Percentiles rank a stretch among this genome's conserved stretches.
phyloP scores from a whole-genome alignment of 257 asterid genomes.

The Nicotiana tomentosiformis region DNA sequence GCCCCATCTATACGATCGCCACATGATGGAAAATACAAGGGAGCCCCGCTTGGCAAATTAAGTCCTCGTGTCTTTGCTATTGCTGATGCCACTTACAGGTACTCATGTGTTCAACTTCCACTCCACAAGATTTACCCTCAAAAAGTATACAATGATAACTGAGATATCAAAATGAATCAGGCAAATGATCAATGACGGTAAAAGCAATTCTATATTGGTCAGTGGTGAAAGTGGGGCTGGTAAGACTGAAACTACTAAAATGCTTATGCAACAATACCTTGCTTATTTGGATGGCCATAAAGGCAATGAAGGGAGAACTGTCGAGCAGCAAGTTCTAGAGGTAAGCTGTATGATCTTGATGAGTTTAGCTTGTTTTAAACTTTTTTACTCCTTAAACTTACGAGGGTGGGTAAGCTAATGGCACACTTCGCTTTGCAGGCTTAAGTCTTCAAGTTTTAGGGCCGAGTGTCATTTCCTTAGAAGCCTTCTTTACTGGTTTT shows the following conservation, averaged over 20 bases:
- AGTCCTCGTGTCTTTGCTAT: constrained; percentile 25
- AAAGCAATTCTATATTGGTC: constrained; percentile 21
- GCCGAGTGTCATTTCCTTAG: not conserved
- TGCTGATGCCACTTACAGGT: constrained; percentile 24
- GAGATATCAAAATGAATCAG: not conserved
- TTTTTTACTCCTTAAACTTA: not conserved
- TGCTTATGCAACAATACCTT: constrained; percentile 27
- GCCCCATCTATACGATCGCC: constrained; percentile 18
- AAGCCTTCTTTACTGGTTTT: not conserved
- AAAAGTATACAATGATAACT: not conserved
- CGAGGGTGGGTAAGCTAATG: not conserved
- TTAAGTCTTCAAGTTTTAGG: not conserved
- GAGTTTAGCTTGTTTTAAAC: not conserved
- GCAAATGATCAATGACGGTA: constrained; percentile 23
- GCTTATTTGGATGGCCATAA: constrained; percentile 23
- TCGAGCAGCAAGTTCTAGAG: constrained; percentile 24
- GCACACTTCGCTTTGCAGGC: not conserved
- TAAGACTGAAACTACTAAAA: constrained; percentile 24
- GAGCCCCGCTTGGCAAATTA: constrained; percentile 17
- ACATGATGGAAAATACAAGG: constrained; percentile 26
- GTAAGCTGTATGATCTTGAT: not conserved
- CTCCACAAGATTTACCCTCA: not conserved
- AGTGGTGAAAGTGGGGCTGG: constrained; percentile 32
- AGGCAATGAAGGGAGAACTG: constrained; percentile 21
- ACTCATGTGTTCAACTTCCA: not conserved